phyloP scores from a whole-genome alignment of 2,329 filamentous ascomycete genomes.

The Cladosporium sp. region DNA sequence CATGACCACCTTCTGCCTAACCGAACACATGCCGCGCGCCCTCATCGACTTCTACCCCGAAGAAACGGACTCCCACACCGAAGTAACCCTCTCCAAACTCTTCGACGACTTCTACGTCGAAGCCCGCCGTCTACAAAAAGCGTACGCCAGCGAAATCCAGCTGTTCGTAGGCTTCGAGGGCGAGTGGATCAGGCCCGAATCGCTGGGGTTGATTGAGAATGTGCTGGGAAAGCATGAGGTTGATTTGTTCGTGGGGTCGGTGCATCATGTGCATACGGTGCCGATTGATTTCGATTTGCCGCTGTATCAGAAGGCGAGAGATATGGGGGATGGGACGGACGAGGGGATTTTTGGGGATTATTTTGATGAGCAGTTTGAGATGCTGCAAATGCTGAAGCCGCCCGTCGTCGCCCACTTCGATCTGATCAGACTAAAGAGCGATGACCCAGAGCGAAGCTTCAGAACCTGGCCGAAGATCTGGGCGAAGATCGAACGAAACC shows the following conservation, averaged over 20 bases:
- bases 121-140: slow-evolving; percentile 68
- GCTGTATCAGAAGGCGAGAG: slow-evolving; percentile 66
- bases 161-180: slow-evolving; percentile 89
- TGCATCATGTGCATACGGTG: slow-evolving; percentile 83
- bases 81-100: slow-evolving; percentile 49
- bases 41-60: slow-evolving; percentile 85
- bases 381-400: slow-evolving; percentile 72
- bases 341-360: slow-evolving; percentile 77
- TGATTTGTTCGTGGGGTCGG: slow-evolving; percentile 89
- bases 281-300: slow-evolving; percentile 83
- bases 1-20: slow-evolving; percentile 82
- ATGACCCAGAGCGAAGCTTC: slow-evolving; percentile 61
- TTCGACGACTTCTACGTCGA: slow-evolving; percentile 75
- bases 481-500: slow-evolving; percentile 71
- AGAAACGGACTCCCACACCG: slow-evolving; percentile 55
- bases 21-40: slow-evolving; percentile 91
- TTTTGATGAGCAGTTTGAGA: slow-evolving; percentile 82
- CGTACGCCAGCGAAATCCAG: slow-evolving; percentile 69
- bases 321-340: slow-evolving; percentile 61
- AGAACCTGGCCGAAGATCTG: slow-evolving; percentile 59
- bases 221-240: slow-evolving; percentile 64
- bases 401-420: slow-evolving; percentile 92
- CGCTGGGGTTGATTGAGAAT: slow-evolving; percentile 59
- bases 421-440: slow-evolving; percentile 77
- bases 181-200: slow-evolving; percentile 80